phyloP scores from a whole-genome alignment of 129 eudicot genomes.

The Chrysanthemum seticuspe region DNA sequence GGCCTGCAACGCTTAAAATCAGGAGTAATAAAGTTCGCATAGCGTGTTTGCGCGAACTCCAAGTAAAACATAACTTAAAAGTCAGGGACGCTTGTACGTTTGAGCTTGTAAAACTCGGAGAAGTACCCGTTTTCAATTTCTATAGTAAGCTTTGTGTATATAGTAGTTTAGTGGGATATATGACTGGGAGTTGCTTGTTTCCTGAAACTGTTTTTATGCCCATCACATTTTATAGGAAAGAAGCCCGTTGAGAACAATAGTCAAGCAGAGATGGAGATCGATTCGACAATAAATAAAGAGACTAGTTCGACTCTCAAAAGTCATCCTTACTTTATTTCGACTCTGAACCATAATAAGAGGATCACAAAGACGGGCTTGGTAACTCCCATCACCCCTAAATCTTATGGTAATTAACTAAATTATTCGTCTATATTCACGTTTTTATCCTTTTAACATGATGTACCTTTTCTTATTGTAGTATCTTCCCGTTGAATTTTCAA shows the following conservation, averaged over 20 bases:
- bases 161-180: background rate
- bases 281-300: background rate
- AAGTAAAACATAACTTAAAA: background rate
- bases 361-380: background rate
- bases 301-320: background rate
- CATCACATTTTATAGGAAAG: background rate
- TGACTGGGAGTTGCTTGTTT: background rate
- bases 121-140: conserved; percentile 4
- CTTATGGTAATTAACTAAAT: background rate
- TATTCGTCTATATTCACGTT: background rate
- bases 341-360: too few relatives aligned
- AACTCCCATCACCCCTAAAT: background rate
- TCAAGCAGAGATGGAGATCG: background rate
- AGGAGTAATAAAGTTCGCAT: background rate
- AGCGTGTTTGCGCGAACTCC: background rate
- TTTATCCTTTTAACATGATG: too few relatives aligned
- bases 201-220: background rate
- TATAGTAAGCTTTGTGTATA: background rate
- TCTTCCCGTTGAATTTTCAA: conserved; percentile 13
- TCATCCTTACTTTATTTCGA: too few relatives aligned
- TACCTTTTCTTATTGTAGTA: conserved; percentile 1
- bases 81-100: background rate
- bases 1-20: background rate
- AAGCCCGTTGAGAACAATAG: background rate
- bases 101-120: background rate